phyloP scores from a whole-genome alignment of 2,329 filamentous ascomycete genomes.

The Fusarium keratoplasticum region DNA sequence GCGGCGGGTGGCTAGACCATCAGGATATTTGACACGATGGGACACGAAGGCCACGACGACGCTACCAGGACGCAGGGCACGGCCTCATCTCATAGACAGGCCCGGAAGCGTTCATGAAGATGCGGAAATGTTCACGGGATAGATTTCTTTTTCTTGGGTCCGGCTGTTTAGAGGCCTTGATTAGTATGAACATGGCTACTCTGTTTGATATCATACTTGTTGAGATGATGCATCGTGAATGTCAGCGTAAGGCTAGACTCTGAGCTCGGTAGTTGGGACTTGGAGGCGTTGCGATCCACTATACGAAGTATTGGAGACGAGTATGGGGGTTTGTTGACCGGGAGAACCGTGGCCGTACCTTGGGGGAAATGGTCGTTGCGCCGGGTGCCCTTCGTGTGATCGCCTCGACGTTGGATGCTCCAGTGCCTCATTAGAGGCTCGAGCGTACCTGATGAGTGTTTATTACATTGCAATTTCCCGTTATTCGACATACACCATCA shows the following conservation, averaged over 20 bases:
- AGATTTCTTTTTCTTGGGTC: constrained; percentile 48
- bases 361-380: background rate
- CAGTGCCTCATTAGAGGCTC: background rate
- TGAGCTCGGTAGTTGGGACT: background rate
- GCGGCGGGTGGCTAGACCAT: constrained; percentile 44
- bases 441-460: background rate
- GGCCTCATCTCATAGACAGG: constrained; percentile 47
- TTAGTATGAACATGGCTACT: constrained; percentile 41
- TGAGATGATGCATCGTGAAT: background rate
- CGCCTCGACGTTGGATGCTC: background rate
- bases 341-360: background rate
- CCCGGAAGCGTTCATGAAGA: constrained; percentile 44
- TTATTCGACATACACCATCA: background rate
- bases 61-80: constrained; percentile 46
- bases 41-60: constrained; percentile 38
- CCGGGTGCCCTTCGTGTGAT: background rate
- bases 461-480: background rate
- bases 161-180: constrained; percentile 38
- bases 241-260: background rate
- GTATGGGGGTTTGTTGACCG: background rate
- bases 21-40: constrained; percentile 43
- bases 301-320: background rate
- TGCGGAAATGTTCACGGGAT: constrained; percentile 49
- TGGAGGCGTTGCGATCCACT: background rate
- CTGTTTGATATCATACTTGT: background rate